A percentile compares a stretch with the other conserved stretches of the same genome.
phyloP scores from a whole-genome alignment of 2,329 filamentous ascomycete species.

The Fusarium sp. region DNA sequence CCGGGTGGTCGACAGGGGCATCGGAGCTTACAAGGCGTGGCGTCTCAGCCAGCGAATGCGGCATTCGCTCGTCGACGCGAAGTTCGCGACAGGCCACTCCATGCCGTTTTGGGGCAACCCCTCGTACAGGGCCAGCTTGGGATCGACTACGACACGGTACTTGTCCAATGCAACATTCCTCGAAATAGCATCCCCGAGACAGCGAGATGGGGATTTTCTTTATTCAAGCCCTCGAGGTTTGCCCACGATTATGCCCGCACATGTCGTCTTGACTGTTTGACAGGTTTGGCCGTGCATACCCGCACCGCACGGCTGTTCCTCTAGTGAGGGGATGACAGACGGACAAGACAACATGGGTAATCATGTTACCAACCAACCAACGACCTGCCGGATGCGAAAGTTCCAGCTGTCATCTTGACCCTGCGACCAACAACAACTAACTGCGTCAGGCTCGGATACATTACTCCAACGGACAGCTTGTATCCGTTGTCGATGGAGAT shows the following conservation, averaged over 20 bases:
- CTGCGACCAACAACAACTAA: constrained; percentile 3
- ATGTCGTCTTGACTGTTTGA: neutral
- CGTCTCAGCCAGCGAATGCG: constrained; percentile 17
- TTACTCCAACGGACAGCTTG: constrained; percentile 3
- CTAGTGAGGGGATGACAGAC: neutral
- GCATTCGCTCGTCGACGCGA: constrained; percentile 23
- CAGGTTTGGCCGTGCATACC: neutral
- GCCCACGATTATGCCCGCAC: neutral
- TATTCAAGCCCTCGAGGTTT: neutral
- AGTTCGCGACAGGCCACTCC: constrained; percentile 32
- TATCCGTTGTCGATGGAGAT: constrained; percentile 8
- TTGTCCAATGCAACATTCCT: constrained; percentile 16
- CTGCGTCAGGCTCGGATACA: constrained; percentile 12
- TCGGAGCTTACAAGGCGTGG: constrained; percentile 20
- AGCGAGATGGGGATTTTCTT: neutral
- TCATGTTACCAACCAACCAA: constrained; percentile 9
- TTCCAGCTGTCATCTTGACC: constrained; percentile 6
- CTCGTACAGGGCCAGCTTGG: constrained; percentile 9
- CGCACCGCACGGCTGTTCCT: neutral
- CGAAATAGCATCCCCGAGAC: constrained; percentile 3
- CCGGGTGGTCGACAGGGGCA: constrained; percentile 22
- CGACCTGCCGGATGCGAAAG: constrained; percentile 26
- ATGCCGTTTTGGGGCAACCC: constrained; percentile 15
- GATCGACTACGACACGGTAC: constrained; percentile 20
- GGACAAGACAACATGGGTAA: neutral